phyloP scores from a whole-genome alignment of 495 filamentous ascomycete genomes.

The Trichocladium uniseriatum region DNA sequence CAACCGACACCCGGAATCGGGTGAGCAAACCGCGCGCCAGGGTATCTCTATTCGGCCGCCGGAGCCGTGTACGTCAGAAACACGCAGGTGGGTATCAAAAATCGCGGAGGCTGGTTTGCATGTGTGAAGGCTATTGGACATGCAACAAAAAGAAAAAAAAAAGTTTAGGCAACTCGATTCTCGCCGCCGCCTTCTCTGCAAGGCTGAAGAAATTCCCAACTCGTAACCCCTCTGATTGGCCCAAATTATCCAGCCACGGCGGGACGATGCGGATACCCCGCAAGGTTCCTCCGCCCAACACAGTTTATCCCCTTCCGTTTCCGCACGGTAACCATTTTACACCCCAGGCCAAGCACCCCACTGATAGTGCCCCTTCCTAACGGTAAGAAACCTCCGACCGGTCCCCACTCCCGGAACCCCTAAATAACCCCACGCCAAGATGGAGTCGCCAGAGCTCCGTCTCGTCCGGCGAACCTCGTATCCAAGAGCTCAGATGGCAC shows the following conservation, averaged over 20 bases:
- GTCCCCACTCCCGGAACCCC: neutral
- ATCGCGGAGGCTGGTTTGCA: no score
- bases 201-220: neutral
- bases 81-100: no score
- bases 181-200: constrained; percentile 5
- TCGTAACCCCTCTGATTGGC: neutral
- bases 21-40: constrained; percentile 4
- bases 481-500: constrained; percentile 6
- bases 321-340: no score
- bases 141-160: constrained; percentile 2
- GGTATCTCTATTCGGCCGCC: neutral
- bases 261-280: constrained; percentile 4
- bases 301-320: neutral
- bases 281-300: neutral
- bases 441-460: neutral
- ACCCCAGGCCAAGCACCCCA: no score
- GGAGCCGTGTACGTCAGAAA: neutral
- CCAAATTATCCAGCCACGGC: neutral
- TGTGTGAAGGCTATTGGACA: no score
- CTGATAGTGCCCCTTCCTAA: no score
- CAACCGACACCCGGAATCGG: constrained; percentile 3
- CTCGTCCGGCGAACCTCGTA: constrained; percentile 6
- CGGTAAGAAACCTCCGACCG: neutral
- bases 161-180: neutral
- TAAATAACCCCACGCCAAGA: neutral